Conservation (phyloP, 352 stramenopile species). For the Phytophthora sp. region DNA sequence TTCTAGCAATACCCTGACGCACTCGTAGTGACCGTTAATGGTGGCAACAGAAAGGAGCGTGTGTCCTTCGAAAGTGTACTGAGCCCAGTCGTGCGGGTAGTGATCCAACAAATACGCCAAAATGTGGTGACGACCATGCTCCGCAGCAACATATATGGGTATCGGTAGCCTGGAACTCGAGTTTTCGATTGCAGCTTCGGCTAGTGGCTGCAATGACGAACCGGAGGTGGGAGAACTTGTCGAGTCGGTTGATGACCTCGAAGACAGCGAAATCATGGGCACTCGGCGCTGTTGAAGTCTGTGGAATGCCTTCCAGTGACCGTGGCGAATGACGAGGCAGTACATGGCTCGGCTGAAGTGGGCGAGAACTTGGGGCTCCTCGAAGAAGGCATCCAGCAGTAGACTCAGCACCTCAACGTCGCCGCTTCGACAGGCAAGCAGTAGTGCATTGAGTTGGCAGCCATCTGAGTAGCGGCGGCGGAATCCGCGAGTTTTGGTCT, state of each 20-base stretch:
- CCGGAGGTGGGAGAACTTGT: constrained; percentile 19
- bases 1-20: constrained; percentile 59
- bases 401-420: constrained; percentile 57
- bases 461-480: constrained; percentile 7
- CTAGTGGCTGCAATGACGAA: constrained; percentile 21
- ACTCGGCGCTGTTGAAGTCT: constrained; percentile 51
- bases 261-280: constrained; percentile 29
- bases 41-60: constrained; percentile 68
- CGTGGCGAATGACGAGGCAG: constrained; percentile 63
- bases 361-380: constrained; percentile 42
- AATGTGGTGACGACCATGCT: constrained; percentile 60
- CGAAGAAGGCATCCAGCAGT: constrained; percentile 67
- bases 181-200: constrained; percentile 17
- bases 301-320: constrained; percentile 69
- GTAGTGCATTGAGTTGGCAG: constrained; percentile 59
- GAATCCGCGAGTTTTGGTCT: constrained; percentile 14
- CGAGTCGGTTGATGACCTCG: constrained; percentile 22
- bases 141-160: constrained; percentile 65
- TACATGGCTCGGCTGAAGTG: constrained; percentile 74
- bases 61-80: constrained; percentile 69
- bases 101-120: constrained; percentile 52
- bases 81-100: constrained; percentile 28
- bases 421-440: constrained; percentile 65
- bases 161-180: constrained; percentile 49
- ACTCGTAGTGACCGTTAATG: constrained; percentile 75